Evolutionary conservation across 148 eudicot genomes (phyloP).

Genomic region (Rhododendron mucronatum): DNA sequence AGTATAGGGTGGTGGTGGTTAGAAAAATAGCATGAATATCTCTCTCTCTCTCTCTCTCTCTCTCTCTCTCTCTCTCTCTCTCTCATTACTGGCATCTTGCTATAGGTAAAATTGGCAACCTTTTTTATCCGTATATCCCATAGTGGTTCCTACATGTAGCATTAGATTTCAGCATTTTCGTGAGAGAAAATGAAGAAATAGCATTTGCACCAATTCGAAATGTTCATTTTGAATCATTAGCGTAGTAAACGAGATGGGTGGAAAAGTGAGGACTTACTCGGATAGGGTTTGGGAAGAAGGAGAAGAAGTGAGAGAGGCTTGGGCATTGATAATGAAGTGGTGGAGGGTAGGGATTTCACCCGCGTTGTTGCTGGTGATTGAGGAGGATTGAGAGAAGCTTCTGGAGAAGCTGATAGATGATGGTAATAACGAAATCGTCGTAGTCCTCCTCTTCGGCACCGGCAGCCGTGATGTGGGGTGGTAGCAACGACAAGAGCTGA

Average conservation of each 20-base stretch:
- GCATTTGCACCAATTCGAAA: not conserved
- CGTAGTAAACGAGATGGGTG: not conserved
- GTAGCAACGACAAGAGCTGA: conserved; percentile 16
- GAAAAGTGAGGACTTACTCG: conserved; percentile 29
- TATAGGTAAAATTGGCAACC: not conserved
- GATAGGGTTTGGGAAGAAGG: conserved; percentile 32
- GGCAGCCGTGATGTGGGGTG: conserved; percentile 19
- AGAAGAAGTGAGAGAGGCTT: conserved; percentile 9
- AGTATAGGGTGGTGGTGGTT: too few relatives aligned
- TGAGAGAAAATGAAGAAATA: not conserved
- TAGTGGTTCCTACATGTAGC: not conserved
- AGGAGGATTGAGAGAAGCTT: conserved; percentile 29
- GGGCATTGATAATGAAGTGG: conserved; percentile 39
- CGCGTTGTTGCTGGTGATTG: not conserved
- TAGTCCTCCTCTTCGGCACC: not conserved
- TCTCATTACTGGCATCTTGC: too few relatives aligned
- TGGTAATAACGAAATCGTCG: conserved; percentile 9
- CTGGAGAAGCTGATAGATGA: conserved; percentile 27
- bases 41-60: too few relatives aligned
- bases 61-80: too few relatives aligned
- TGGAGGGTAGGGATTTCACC: conserved; percentile 35
- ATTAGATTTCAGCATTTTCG: not conserved
- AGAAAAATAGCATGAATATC: too few relatives aligned
- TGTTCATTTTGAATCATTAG: not conserved
- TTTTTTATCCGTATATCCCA: not conserved